A percentile compares a stretch with the other conserved stretches of the same genome.
Evolutionary conservation across 2,329 filamentous ascomycete species (phyloP).

Genomic region (Emmonsiellopsis sp.): DNA sequence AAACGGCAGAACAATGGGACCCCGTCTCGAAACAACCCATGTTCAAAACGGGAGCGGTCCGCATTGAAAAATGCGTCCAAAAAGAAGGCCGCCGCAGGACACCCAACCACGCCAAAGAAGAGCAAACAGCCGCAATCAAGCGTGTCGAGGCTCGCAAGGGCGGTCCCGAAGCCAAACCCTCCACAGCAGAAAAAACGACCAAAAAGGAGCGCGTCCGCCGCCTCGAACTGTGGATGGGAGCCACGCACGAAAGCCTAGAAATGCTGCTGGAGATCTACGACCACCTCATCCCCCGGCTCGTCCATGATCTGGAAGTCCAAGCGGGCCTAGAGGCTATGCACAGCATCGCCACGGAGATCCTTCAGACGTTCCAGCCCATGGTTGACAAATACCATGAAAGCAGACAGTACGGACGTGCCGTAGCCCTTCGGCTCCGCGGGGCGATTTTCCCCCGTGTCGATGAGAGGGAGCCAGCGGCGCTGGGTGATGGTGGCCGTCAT

Average conservation of each 20-base stretch:
- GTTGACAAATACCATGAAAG: slow-evolving; percentile 20
- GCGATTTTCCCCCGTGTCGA: slow-evolving; percentile 17
- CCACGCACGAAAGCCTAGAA: slow-evolving; percentile 19
- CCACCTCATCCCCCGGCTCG: slow-evolving; percentile 16
- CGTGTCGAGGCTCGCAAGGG: slow-evolving; percentile 6
- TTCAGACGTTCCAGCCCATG: slow-evolving; percentile 13
- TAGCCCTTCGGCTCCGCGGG: slow-evolving; percentile 16
- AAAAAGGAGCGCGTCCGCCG: slow-evolving; percentile 15
- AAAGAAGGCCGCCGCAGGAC: slow-evolving; percentile 8
- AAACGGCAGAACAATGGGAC: slow-evolving; percentile 20
- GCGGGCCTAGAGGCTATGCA: slow-evolving; percentile 19
- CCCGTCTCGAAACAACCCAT: slow-evolving; percentile 29
- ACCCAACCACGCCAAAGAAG: slow-evolving; percentile 12
- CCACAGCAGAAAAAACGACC: not conserved
- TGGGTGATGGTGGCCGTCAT: slow-evolving; percentile 7
- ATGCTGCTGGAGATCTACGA: slow-evolving; percentile 18
- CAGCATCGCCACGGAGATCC: slow-evolving; percentile 16
- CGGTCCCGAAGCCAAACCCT: not conserved
- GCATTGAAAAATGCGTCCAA: slow-evolving; percentile 21
- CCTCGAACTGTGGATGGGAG: slow-evolving; percentile 25
- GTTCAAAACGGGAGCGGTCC: slow-evolving; percentile 28
- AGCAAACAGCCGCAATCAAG: slow-evolving; percentile 16
- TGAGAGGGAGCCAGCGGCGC: not conserved
- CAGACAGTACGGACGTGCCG: slow-evolving; percentile 13
- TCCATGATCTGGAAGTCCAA: slow-evolving; percentile 23